Evolutionary conservation across 345 rosid genomes (phyloP).

Genomic region (Camelina hispida): DNA sequence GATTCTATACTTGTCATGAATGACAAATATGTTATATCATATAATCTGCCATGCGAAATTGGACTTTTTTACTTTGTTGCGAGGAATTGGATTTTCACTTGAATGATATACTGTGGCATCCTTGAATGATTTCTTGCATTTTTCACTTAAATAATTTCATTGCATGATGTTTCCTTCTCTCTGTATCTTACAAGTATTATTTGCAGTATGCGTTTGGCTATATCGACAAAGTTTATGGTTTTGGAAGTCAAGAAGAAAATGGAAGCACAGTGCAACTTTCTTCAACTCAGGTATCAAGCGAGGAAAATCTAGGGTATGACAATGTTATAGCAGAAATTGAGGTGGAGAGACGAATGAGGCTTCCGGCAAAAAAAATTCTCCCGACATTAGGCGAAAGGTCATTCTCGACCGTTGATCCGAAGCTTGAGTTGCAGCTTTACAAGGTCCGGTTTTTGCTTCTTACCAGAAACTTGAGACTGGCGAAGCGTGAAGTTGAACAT

Average conservation of each 20-base stretch:
- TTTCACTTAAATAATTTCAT: neutral
- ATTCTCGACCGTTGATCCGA: constrained; percentile 67
- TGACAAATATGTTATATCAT: constrained; percentile 19
- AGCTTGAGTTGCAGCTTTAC: constrained; percentile 94
- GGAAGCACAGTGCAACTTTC: constrained; percentile 60
- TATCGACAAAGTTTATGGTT: constrained; percentile 75
- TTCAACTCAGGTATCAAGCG: constrained; percentile 66
- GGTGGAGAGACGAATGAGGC: constrained; percentile 64
- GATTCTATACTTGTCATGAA: neutral
- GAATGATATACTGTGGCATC: neutral
- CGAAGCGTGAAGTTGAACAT: constrained; percentile 96
- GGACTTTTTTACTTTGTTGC: neutral
- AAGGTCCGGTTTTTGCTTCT: constrained; percentile 88
- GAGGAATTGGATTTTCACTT: constrained; percentile 1
- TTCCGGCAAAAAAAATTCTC: constrained; percentile 61
- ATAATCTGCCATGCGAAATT: constrained; percentile 10
- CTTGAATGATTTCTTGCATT: neutral
- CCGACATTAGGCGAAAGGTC: constrained; percentile 63
- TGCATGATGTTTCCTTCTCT: constrained; percentile 5
- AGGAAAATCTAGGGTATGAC: constrained; percentile 84
- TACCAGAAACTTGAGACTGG: constrained; percentile 86
- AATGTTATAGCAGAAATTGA: constrained; percentile 67
- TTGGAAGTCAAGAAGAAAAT: constrained; percentile 67
- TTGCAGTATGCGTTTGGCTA: constrained; percentile 77
- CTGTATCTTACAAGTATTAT: constrained; percentile 31